Conservation (phyloP, 2,329 filamentous ascomycete genomes). For the Scopulariopsis brevicaulis region DNA sequence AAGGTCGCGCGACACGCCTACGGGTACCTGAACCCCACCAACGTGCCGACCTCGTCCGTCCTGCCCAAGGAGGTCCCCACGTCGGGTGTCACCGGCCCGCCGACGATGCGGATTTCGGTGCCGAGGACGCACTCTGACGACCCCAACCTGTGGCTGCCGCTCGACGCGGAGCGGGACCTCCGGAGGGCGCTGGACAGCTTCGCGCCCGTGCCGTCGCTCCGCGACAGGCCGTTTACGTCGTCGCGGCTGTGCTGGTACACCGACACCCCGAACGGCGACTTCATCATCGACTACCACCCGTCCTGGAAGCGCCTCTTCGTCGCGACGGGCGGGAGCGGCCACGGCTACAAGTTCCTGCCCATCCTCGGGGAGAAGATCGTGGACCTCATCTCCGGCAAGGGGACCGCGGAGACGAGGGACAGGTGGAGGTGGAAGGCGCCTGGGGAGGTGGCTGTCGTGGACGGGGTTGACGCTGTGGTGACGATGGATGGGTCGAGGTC, state of each 20-base stretch:
- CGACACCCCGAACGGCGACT: constrained; percentile 61
- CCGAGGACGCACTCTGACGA: constrained; percentile 24
- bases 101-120: constrained; percentile 19
- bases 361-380: constrained; percentile 51
- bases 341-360: constrained; percentile 60
- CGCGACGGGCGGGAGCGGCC: constrained; percentile 51
- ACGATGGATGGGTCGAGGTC: constrained; percentile 39
- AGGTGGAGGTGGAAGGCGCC: constrained; percentile 53
- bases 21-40: constrained; percentile 49
- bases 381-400: constrained; percentile 37
- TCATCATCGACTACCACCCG: constrained; percentile 60
- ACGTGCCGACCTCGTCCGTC: not conserved
- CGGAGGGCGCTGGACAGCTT: constrained; percentile 43
- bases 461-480: not conserved
- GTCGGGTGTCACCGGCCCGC: constrained; percentile 11
- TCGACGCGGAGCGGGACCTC: constrained; percentile 50
- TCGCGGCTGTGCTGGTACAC: constrained; percentile 67
- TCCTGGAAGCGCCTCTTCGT: constrained; percentile 45
- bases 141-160: constrained; percentile 35
- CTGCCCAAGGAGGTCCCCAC: constrained; percentile 21
- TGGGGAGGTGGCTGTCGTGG: not conserved
- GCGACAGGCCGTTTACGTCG: constrained; percentile 41
- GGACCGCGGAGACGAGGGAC: constrained; percentile 35
- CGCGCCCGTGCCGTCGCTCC: constrained; percentile 37
- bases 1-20: constrained; percentile 61